Evolutionary conservation across 306 rosid species (phyloP), one percentile per base, ranked within the genome.

Genomic region (Dicorynia guianensis): DNA sequence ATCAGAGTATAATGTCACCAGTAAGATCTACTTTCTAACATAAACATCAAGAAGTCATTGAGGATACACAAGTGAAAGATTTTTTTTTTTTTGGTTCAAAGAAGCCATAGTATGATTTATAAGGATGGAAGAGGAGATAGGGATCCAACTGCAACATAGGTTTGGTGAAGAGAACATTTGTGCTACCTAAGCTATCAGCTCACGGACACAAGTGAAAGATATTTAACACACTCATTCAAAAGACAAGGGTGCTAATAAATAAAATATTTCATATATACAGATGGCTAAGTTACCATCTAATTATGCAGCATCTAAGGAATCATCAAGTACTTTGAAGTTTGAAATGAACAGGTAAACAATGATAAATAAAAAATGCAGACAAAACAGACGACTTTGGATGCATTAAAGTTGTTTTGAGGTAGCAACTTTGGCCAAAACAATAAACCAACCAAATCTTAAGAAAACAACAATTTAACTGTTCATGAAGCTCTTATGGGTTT

Each of bases 231-330:
- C 54, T 3, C 61, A 66, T 60, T 44, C 52, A 53, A 71, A 71
- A 70, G 19, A 49, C 14, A 15, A 47, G 76, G 39, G 43, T 65
- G 2, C 30, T 25, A 25, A 25, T 25, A 25, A 25, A 1, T 25
- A 25, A 2, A 1, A 25, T 25, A 25, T 1, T 25, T 25, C 30
- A 25, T 25, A 25, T 25, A 25, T 2, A 25, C 30, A 25, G 30
- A 25, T 25, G 30, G 30, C 30, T 2, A 25, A 25, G 30, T 1
- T 1, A 73, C 59, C 59, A 17, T 39, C 7, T 15, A 30, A 56
- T 57, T 54, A 62, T 64, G 4, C 18, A 15, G 48, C 72, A 64
- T 59, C 54, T 46, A 64, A 63, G 53, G 66, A 57, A 38, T 71
- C 46, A 58, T 63, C 4, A 35, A 39, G 59, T 49, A 58, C 20